Percentiles rank a stretch among this genome's conserved stretches.
Conservation (phyloP, 1,139 yeast species). For the Hanseniaspora gamundiae region DNA sequence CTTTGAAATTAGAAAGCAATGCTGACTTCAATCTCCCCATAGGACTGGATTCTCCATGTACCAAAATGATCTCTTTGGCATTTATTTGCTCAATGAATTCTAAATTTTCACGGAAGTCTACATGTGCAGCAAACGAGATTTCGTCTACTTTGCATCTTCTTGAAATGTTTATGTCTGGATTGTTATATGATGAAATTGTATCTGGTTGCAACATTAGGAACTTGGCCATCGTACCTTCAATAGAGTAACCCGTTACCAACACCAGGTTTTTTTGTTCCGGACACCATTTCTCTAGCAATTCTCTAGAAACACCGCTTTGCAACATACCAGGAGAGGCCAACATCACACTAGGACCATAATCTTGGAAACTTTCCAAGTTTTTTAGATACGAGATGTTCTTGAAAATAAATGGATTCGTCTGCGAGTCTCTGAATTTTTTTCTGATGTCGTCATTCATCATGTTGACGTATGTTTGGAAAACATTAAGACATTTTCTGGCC, state of each 20-base stretch:
- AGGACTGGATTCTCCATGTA: slow-evolving; percentile 96
- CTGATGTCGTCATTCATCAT: slow-evolving; percentile 94
- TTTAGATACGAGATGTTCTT: slow-evolving; percentile 73
- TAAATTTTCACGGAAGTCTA: slow-evolving; percentile 86
- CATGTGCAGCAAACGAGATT: slow-evolving; percentile 97
- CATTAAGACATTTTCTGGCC: slow-evolving; percentile 95
- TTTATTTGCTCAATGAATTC: slow-evolving; percentile 81
- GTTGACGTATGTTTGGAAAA: slow-evolving; percentile 88
- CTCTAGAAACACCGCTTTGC: slow-evolving; percentile 90
- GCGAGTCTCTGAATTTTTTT: slow-evolving; percentile 61
- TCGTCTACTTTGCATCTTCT: slow-evolving; percentile 86
- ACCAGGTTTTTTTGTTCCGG: slow-evolving; percentile 89
- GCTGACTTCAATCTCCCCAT: slow-evolving; percentile 97
- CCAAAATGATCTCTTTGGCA: slow-evolving; percentile 74
- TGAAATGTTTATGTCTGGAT: slow-evolving; percentile 76
- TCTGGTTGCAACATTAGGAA: slow-evolving; percentile 77
- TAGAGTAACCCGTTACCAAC: slow-evolving; percentile 90
- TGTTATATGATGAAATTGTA: slow-evolving; percentile 67
- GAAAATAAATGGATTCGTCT: slow-evolving; percentile 80
- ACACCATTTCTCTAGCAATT: slow-evolving; percentile 87
- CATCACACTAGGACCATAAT: slow-evolving; percentile 91
- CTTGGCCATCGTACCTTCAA: slow-evolving; percentile 97
- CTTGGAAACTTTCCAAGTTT: slow-evolving; percentile 75
- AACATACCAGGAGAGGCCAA: slow-evolving; percentile 97
- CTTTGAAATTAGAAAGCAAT: slow-evolving; percentile 70